Conservation (phyloP, 306 rosid genomes). For the Prinsepia uniflora region DNA sequence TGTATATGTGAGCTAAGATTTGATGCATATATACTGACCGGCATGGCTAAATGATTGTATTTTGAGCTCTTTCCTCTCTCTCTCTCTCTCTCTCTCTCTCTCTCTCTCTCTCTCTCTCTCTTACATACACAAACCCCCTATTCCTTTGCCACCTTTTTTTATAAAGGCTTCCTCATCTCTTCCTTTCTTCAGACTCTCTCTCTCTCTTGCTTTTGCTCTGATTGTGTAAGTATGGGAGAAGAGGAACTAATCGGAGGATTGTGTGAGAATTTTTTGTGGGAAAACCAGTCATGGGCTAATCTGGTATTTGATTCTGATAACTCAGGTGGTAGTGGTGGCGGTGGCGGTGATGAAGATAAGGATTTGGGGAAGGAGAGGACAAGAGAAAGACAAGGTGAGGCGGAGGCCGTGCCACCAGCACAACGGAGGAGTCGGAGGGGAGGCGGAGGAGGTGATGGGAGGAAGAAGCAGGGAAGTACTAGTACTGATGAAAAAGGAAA, state of each 20-base stretch:
- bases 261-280: conserved; percentile 13
- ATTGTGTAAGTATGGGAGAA: conserved; percentile 14
- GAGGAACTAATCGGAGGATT: neutral
- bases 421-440: conserved; percentile 15
- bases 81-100: neutral
- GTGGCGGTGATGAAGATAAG: conserved; percentile 8
- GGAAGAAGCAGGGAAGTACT: neutral
- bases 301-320: conserved; percentile 25
- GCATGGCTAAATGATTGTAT: conserved; percentile 43
- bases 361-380: neutral
- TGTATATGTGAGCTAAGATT: too few species aligned
- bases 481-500: conserved; percentile 6
- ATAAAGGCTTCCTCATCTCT: conserved; percentile 16
- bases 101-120: neutral
- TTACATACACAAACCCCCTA: neutral
- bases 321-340: conserved; percentile 8
- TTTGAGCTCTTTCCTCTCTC: conserved; percentile 29
- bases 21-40: conserved; percentile 50
- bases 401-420: neutral
- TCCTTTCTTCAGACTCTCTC: neutral
- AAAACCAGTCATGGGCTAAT: conserved; percentile 26
- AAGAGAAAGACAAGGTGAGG: neutral
- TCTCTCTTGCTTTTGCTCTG: neutral
- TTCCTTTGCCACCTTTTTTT: conserved; percentile 27
- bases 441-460: conserved; percentile 9